Evolutionary conservation across 352 stramenopile species (phyloP).

Genomic region (Pilasporangium apinafurcum): DNA sequence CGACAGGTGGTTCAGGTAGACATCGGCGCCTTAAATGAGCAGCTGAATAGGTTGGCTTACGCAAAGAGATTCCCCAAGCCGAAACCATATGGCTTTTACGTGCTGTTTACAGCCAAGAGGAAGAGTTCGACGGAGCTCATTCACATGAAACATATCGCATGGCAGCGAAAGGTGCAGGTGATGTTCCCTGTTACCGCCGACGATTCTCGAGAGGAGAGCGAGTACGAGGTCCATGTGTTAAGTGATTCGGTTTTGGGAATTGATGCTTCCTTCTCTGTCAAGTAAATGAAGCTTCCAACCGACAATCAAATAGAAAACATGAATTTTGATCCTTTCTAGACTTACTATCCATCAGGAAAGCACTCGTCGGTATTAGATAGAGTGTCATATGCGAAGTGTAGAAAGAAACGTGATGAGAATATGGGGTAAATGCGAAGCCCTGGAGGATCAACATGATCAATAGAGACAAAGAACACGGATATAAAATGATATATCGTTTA

Average conservation of each 20-base stretch:
- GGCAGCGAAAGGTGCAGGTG: constrained; percentile 27
- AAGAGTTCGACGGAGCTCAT: constrained; percentile 18
- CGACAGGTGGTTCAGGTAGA: constrained; percentile 27
- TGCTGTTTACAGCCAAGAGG: constrained; percentile 30
- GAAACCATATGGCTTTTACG: constrained; percentile 67
- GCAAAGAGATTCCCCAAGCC: constrained; percentile 49
- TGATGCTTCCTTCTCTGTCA: constrained; percentile 11
- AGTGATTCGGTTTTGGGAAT: constrained; percentile 52
- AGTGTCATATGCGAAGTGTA: no score
- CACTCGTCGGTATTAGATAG: no score
- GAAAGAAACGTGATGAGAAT: no score
- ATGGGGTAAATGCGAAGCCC: no score
- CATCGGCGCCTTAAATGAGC: constrained; percentile 26
- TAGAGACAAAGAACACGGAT: no score
- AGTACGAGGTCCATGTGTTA: constrained; percentile 31
- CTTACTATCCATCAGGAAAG: no score
- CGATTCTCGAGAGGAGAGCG: neutral
- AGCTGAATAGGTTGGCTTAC: constrained; percentile 17
- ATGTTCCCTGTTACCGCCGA: constrained; percentile 17
- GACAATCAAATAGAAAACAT: neutral
- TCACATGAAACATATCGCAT: constrained; percentile 59
- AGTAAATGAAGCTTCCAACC: no score
- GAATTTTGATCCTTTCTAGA: constrained; percentile 19
- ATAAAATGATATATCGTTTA: no score
- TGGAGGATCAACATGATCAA: no score